A percentile compares a stretch with the other conserved stretches of the same genome.
Evolutionary conservation across 805 yeast genomes (phyloP).

Genomic region (Metschnikowia cerradonensis): DNA sequence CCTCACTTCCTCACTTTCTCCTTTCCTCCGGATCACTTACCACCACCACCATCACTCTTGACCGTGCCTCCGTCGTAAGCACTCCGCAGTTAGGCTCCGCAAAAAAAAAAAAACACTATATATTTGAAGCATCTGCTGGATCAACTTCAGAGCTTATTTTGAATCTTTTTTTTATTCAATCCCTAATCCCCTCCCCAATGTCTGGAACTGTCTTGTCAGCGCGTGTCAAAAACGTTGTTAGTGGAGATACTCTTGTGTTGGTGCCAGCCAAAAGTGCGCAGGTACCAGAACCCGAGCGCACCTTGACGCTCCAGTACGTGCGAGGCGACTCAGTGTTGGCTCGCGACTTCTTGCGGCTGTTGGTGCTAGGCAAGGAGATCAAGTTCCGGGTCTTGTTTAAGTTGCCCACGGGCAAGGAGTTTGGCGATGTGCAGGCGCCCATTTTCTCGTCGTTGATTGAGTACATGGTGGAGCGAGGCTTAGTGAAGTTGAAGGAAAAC

Average conservation of each 20-base stretch:
- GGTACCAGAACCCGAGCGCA: slow-evolving; percentile 50
- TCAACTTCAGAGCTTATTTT: too few species aligned
- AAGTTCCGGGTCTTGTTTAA: slow-evolving; percentile 56
- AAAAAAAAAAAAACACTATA: too few species aligned
- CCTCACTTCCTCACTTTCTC: too few species aligned
- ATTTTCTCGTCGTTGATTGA: slow-evolving; percentile 56
- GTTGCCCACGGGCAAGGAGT: slow-evolving; percentile 54
- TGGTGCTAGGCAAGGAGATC: slow-evolving; percentile 62
- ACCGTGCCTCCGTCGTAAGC: too few species aligned
- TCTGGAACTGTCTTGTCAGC: slow-evolving; percentile 31
- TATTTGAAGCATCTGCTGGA: too few species aligned
- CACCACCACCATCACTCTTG: too few species aligned
- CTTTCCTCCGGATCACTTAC: too few species aligned
- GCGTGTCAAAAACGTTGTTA: slow-evolving; percentile 63
- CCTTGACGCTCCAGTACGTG: slow-evolving; percentile 61
- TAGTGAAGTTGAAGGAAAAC: slow-evolving; percentile 58
- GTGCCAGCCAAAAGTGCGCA: slow-evolving; percentile 44
- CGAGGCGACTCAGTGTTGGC: slow-evolving; percentile 57
- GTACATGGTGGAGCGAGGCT: slow-evolving; percentile 53
- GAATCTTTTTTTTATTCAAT: too few species aligned
- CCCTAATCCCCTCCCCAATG: too few species aligned
- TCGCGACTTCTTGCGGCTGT: slow-evolving; percentile 57
- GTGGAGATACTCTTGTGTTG: slow-evolving; percentile 68
- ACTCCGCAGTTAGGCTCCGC: too few species aligned
- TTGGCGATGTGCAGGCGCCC: slow-evolving; percentile 69